Base-by-base conservation (phyloP, 345 rosid species). In the Stellera chamaejasme region DNA sequence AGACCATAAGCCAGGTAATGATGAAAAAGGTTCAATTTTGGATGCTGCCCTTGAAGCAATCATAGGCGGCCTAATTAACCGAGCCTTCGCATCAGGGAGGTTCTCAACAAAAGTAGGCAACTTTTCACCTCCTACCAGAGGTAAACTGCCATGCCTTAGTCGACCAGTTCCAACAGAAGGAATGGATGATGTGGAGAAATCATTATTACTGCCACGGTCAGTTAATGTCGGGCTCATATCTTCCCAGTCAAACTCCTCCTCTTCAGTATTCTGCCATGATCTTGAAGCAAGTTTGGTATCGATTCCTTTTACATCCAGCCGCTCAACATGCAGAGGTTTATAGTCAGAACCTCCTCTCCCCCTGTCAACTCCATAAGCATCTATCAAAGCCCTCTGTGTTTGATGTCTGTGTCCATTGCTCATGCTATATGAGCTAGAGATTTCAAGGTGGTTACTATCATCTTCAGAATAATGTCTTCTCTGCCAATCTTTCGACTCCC, bases 201-300 rank as follows among this genome's bases (percentile, higher is more conserved):
- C 78, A 73, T 68, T 80, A 54, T 60, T 70, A 75, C 84, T 67
- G 63, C 72, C 68, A 57, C 68, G 78, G 54, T 85, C 92, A 51
- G 65, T 71, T 65, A 83, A 72, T 23, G 95, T 83, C 60, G 96
- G 97, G 79, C 78, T 94, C 99, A 94, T 94, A 69, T 90, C 96
- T 73, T 90, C 96, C 99, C 99, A 94, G 65, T 94, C 90, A 73
- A 87, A 94, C 74, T 94, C 99, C 73, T 94, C 96, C 79, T 90
- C 99, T 66, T 94, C 99, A 56, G 93, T 85, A 72, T 85, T 92
- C 82, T 90, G 97, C 99, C 99, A 94, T 57, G 86, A 78, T 53
- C 62, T 66, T 44, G 90, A 23, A 68, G 78, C 79, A 58, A 72
- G 64, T 72, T 78, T 85, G 70, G 63, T 66, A 49, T 66, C 77